A percentile compares a stretch with the other conserved stretches of the same genome.
Evolutionary conservation across 2,329 filamentous ascomycete species (phyloP).

Genomic region (Phaeosphaeria sp.): DNA sequence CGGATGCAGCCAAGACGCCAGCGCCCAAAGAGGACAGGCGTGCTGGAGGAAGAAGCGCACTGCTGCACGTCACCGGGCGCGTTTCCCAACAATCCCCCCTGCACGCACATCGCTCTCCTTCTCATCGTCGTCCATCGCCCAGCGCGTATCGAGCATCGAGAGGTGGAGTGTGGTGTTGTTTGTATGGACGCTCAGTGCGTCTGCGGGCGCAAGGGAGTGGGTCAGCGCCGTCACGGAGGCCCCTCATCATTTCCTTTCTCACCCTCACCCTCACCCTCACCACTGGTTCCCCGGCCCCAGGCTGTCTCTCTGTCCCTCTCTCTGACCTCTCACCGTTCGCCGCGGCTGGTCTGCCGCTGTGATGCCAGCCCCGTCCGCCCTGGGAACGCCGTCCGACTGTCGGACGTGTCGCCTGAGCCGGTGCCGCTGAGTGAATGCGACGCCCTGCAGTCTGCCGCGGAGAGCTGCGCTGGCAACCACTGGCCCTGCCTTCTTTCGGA

Average conservation of each 20-base stretch:
- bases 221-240: not conserved
- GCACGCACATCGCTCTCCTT: constrained; percentile 23
- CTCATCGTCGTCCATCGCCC: constrained; percentile 9
- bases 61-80: constrained; percentile 44
- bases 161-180: not conserved
- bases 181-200: not conserved
- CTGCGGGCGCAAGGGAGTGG: constrained; percentile 24
- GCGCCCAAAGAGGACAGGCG: constrained; percentile 24
- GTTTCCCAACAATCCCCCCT: constrained; percentile 26
- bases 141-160: not conserved
- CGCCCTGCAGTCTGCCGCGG: constrained; percentile 14
- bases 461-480: constrained; percentile 9
- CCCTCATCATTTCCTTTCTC: constrained; percentile 6
- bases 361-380: not conserved
- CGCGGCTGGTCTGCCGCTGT: not conserved
- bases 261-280: constrained; percentile 8
- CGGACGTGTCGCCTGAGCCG: constrained; percentile 8
- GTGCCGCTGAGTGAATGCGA: constrained; percentile 17
- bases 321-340: constrained; percentile 4
- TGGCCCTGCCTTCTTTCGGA: constrained; percentile 42
- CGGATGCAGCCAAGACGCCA: constrained; percentile 30
- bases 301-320: constrained; percentile 13
- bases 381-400: constrained; percentile 1
- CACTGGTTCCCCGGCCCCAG: constrained; percentile 1
- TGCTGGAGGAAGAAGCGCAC: constrained; percentile 34